Base-by-base conservation (phyloP, 768 basidiomycete genomes). In the Kwoniella heveanensis region DNA sequence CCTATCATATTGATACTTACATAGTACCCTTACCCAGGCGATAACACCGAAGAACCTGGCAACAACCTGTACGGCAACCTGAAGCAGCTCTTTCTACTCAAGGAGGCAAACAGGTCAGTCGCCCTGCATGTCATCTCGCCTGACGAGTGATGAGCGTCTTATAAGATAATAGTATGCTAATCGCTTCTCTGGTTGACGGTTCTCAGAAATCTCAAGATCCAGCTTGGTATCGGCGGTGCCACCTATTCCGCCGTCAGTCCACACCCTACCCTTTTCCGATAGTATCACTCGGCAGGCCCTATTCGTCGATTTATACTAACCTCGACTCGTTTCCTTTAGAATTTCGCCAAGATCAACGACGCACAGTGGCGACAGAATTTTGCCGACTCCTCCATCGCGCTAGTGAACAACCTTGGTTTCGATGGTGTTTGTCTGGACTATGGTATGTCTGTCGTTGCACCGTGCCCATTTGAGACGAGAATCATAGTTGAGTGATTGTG, bases 21-120 rank as follows among this genome's bases (percentile, higher is more conserved):
- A n/a, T 37, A 50, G 51, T 95, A 98, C 77, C 93, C 95, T 77
- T 88, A 89, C 17, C 60, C 60, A 0, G 90, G 88, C 8, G 96
- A 99, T 80, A 90, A 89, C 4, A 97, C 95, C 94, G 89, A 93
- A 68, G 95, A 97, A 57, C 75, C 74, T 26, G 92, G 92, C 49
- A 88, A 84, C 68, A 96, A 98, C 79, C 86, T 98, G 17, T 98
- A 95, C 66, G 94, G 94, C 57, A 95, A 95, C 80, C 86, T 98
- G 81, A 95, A 95, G 77, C 90, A 90, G 54, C 85, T 98, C 60
- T 94, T 92, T 80, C 85, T 89, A 30, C 83, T 97, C 67, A 98
- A 98, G 84, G 88, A 94, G 76, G 80, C 85, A 65, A 83, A 96
- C 64, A 85, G 92, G 55, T 88, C 24, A 17, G 60, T 59, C 21